These are phyloP conservation scores for Fonsecaea monophora DNA, from an alignment of 2,329 filamentous ascomycete genomes.

Conservation along the genomic window DNA sequence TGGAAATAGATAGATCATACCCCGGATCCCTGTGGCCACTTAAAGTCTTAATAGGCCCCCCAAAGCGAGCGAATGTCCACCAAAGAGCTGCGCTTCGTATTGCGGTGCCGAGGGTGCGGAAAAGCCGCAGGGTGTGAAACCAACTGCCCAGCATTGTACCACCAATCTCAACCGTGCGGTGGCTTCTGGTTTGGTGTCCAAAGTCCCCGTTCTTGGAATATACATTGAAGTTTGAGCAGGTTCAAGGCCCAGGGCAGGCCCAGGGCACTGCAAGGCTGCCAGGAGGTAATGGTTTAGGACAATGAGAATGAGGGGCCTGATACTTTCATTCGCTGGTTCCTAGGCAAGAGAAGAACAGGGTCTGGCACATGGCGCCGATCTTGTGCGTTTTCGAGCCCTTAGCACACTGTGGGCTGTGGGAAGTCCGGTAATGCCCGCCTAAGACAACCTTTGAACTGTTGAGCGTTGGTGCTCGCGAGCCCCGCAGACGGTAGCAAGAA, in stretches of 20 bases:
- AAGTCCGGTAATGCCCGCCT: not conserved
- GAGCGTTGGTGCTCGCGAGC: not conserved
- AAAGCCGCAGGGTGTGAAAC: not conserved
- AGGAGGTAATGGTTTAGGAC: not conserved
- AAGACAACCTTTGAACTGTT: not conserved
- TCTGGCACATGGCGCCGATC: not conserved
- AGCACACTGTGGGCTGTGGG: not conserved
- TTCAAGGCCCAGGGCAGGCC: not conserved
- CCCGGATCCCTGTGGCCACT: constrained; percentile 2
- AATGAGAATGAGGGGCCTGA: not conserved
- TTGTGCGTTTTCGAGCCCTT: not conserved
- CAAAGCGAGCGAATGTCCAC: not conserved
- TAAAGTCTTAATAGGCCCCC: not conserved
- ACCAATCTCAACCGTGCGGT: not conserved
- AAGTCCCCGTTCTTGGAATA: not conserved
- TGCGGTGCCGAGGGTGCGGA: not conserved
- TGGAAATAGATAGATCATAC: constrained; percentile 1
- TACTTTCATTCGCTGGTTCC: not conserved
- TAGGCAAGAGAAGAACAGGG: not conserved
- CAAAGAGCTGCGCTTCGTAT: not conserved
- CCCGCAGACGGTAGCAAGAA: constrained; percentile 7
- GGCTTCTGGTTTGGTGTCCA: not conserved
- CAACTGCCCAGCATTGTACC: not conserved
- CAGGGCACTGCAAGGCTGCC: not conserved
- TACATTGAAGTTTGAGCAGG: not conserved